Evolutionary conservation across 352 stramenopile genomes (phyloP).

Genomic region (Blastocystis sp.): DNA sequence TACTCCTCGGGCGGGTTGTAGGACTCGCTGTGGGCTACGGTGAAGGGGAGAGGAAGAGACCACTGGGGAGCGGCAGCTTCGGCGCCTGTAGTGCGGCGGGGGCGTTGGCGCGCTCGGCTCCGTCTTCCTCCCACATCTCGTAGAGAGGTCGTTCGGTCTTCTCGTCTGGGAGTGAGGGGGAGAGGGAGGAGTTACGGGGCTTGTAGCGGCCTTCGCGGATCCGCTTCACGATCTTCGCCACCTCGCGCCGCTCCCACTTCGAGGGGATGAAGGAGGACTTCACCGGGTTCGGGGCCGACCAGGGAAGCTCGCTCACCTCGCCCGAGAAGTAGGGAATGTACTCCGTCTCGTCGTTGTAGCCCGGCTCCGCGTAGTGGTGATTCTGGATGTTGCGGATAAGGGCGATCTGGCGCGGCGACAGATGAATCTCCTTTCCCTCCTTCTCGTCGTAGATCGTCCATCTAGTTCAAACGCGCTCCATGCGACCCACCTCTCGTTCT

Average conservation of each 20-base stretch:
- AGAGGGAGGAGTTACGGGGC: conserved; percentile 59
- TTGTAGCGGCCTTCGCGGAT: conserved; percentile 57
- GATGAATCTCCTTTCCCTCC: conserved; percentile 88
- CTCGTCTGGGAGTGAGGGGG: conserved; percentile 68
- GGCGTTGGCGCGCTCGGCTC: conserved; percentile 65
- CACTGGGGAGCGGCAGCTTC: conserved; percentile 84
- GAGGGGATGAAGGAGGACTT: conserved; percentile 60
- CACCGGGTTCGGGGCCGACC: conserved; percentile 71
- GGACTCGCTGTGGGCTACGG: conserved; percentile 80
- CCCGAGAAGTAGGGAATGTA: conserved; percentile 77
- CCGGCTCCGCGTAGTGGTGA: conserved; percentile 75
- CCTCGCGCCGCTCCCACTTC: conserved; percentile 59
- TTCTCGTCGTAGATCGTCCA: conserved; percentile 94
- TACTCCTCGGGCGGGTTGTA: conserved; percentile 99
- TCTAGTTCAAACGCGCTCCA: conserved; percentile 57
- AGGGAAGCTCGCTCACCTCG: conserved; percentile 74
- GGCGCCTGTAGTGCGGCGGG: conserved; percentile 88
- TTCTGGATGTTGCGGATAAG: conserved; percentile 90
- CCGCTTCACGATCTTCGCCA: conserved; percentile 65
- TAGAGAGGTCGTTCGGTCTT: conserved; percentile 79
- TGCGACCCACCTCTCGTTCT: conserved; percentile 32
- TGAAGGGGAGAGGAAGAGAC: too few species aligned
- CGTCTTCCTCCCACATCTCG: conserved; percentile 80
- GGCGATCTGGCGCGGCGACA: conserved; percentile 89
- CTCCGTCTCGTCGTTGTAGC: conserved; percentile 79